Evolutionary conservation across 306 rosid species (phyloP).

Genomic region (Dryas drummondii): DNA sequence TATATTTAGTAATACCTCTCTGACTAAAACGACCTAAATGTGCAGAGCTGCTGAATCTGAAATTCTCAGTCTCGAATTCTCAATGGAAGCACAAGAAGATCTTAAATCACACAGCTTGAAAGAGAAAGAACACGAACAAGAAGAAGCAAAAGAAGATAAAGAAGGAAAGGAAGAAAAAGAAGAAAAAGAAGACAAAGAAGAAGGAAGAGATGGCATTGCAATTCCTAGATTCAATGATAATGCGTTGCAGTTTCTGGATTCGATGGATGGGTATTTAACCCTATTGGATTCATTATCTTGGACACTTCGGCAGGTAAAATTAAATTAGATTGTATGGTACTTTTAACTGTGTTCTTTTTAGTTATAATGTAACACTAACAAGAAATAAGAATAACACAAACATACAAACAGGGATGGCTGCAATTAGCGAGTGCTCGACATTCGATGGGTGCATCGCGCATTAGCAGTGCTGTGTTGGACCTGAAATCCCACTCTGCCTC

Average conservation of each 20-base stretch:
- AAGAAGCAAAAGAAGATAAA: conserved; percentile 1
- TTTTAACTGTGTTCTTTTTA: neutral
- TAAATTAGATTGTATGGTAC: neutral
- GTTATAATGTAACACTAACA: neutral
- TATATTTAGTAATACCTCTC: neutral
- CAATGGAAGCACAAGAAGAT: conserved; percentile 11
- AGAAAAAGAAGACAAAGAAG: neutral
- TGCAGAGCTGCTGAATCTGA: neutral
- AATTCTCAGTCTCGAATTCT: no score
- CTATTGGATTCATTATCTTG: conserved; percentile 54
- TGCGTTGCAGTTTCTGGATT: conserved; percentile 68
- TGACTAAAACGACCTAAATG: neutral
- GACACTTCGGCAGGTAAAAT: conserved; percentile 66
- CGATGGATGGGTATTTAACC: conserved; percentile 53
- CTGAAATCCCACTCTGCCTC: conserved; percentile 67
- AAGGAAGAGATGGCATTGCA: conserved; percentile 11
- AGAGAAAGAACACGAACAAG: conserved; percentile 8
- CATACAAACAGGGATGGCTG: conserved; percentile 69
- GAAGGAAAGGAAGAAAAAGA: conserved; percentile 12
- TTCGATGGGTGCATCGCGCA: conserved; percentile 87
- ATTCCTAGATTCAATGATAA: conserved; percentile 28
- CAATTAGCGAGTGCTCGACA: conserved; percentile 83
- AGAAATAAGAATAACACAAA: conserved; percentile 2
- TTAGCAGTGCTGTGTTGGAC: conserved; percentile 66
- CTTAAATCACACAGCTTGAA: conserved; percentile 6